Evolutionary conservation across 495 filamentous ascomycete species (phyloP).

Genomic region (Xylona heveae): DNA sequence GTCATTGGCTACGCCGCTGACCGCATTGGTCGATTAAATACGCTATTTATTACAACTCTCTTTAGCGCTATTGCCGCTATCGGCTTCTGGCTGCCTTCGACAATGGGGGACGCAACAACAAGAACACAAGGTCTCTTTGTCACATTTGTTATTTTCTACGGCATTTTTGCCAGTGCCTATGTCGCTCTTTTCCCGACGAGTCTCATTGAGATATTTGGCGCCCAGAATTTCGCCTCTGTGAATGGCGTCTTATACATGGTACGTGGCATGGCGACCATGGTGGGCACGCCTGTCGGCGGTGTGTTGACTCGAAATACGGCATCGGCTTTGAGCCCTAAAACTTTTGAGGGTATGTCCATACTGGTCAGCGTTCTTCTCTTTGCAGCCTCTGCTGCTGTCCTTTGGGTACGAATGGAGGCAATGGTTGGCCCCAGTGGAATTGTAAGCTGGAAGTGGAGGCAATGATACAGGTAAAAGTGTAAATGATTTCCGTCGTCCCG

Average conservation of each 20-base stretch:
- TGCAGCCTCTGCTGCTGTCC: conserved; percentile 12
- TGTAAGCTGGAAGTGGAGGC: no score
- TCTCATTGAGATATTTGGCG: conserved; percentile 21
- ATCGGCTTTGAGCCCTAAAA: conserved; percentile 9
- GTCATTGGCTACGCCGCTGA: conserved; percentile 12
- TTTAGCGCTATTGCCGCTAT: conserved; percentile 16
- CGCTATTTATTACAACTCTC: conserved; percentile 17
- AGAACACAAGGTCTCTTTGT: conserved; percentile 15
- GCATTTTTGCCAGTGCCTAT: conserved; percentile 20
- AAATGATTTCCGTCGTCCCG: no score
- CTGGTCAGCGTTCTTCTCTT: conserved; percentile 14
- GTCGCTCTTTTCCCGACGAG: conserved; percentile 20
- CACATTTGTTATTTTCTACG: conserved; percentile 18
- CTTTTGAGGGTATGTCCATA: conserved; percentile 14
- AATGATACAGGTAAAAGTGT: no score
- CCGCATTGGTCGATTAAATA: conserved; percentile 17
- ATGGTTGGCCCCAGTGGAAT: conserved; percentile 4
- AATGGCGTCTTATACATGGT: conserved; percentile 24
- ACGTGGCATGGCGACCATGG: conserved; percentile 17
- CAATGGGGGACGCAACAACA: conserved; percentile 7
- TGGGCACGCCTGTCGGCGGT: conserved; percentile 23
- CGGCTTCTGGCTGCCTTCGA: conserved; percentile 20
- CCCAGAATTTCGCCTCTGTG: conserved; percentile 20
- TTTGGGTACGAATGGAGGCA: conserved; percentile 18
- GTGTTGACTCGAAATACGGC: conserved; percentile 14